Percentiles rank a stretch among this genome's conserved stretches.
phyloP scores from a whole-genome alignment of 129 eudicot species.

The Flaveria sonorensis region DNA sequence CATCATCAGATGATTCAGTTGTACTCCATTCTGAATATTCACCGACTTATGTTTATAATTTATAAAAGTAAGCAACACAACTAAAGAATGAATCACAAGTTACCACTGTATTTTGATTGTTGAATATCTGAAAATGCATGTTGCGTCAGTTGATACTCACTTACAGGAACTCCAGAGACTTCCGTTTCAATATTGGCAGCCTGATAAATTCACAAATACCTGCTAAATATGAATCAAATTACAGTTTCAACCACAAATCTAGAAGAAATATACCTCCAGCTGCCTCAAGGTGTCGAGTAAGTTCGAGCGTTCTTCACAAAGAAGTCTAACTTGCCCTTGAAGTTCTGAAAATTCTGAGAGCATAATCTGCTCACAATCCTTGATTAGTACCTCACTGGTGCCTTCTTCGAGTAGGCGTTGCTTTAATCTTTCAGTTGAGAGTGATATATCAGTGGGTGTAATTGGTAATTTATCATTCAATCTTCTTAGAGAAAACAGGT shows the following conservation, averaged over 20 bases:
- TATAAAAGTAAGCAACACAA: neutral
- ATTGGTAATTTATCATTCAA: slow-evolving; percentile 49
- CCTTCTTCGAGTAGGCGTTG: slow-evolving; percentile 47
- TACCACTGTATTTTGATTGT: slow-evolving; percentile 64
- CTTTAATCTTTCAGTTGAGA: slow-evolving; percentile 73
- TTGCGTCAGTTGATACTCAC: slow-evolving; percentile 58
- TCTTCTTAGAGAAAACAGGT: slow-evolving; percentile 53
- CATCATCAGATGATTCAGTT: slow-evolving; percentile 85
- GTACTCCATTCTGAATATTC: slow-evolving; percentile 70
- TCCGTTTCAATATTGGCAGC: slow-evolving; percentile 75
- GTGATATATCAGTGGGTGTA: slow-evolving; percentile 50
- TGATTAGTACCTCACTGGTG: slow-evolving; percentile 33
- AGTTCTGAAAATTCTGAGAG: slow-evolving; percentile 44
- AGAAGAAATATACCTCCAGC: slow-evolving; percentile 28
- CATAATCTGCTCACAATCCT: slow-evolving; percentile 47
- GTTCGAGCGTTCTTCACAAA: slow-evolving; percentile 41
- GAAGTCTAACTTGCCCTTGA: slow-evolving; percentile 41
- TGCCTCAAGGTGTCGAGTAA: slow-evolving; percentile 41
- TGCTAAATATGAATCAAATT: slow-evolving; percentile 1
- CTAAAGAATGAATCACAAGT: neutral
- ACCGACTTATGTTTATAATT: slow-evolving; percentile 3
- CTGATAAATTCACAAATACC: slow-evolving; percentile 42
- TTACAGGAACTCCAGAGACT: slow-evolving; percentile 62
- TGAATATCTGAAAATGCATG: slow-evolving; percentile 48
- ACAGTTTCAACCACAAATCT: neutral